phyloP scores from a whole-genome alignment of 202 grass and related monocot genomes.

The Elaeis oleifera region DNA sequence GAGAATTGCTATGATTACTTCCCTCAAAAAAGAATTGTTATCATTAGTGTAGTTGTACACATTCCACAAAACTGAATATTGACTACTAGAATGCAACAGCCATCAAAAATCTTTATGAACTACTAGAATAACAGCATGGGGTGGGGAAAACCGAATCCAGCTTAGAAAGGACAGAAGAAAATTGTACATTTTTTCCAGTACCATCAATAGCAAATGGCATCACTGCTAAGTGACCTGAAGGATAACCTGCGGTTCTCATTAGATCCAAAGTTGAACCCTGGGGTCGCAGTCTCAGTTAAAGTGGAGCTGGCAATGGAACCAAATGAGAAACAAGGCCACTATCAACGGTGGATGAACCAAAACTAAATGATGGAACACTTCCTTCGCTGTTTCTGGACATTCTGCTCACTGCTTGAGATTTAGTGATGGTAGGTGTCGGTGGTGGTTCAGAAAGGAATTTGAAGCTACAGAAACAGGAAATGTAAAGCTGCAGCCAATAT shows the following conservation, averaged over 20 bases:
- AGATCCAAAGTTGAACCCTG: slow-evolving; percentile 39
- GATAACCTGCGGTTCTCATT: slow-evolving; percentile 30
- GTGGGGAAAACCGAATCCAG: background rate
- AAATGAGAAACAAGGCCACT: slow-evolving; percentile 22
- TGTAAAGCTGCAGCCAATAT: slow-evolving; percentile 33
- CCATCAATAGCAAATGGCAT: slow-evolving; percentile 27
- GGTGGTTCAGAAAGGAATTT: slow-evolving; percentile 29
- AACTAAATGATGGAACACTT: slow-evolving; percentile 28
- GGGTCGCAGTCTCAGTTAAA: slow-evolving; percentile 4
- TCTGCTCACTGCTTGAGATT: slow-evolving; percentile 21
- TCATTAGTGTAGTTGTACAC: too few relatives aligned
- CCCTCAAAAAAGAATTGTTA: too few relatives aligned
- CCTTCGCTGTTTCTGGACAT: slow-evolving; percentile 11
- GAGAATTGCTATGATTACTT: too few relatives aligned
- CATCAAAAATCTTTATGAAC: too few relatives aligned
- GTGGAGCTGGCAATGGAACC: background rate
- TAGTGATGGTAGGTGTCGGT: slow-evolving; percentile 36
- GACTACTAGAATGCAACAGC: too few relatives aligned
- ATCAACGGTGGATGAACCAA: slow-evolving; percentile 17
- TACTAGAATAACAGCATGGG: background rate
- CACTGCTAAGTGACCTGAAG: slow-evolving; percentile 22
- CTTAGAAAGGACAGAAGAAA: background rate
- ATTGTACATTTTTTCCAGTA: background rate
- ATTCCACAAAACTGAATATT: too few relatives aligned
- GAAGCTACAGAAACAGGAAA: slow-evolving; percentile 42